Percentiles rank a stretch among this genome's conserved stretches.
These are phyloP conservation scores for Podaxis sp. DNA, from an alignment of 768 basidiomycete species.

Conservation along the genomic window DNA sequence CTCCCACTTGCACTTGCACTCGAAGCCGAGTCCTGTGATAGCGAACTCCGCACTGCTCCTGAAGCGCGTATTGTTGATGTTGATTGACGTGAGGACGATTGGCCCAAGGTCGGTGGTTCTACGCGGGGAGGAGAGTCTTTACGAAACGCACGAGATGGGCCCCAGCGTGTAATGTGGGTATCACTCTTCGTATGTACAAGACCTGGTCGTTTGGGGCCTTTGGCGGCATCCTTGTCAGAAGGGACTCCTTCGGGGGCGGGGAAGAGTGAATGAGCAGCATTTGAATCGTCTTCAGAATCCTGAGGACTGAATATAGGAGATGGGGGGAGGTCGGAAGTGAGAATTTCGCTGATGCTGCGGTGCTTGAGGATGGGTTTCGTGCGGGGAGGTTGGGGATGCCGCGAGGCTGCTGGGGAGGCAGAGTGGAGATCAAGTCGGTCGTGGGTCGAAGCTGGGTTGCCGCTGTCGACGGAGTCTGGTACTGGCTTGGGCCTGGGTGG, in stretches of 20 bases:
- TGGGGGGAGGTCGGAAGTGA: conserved; percentile 69
- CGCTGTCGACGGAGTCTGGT: conserved; percentile 33
- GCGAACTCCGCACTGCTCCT: conserved; percentile 28
- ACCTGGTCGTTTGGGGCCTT: conserved; percentile 46
- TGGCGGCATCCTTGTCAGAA: conserved; percentile 15
- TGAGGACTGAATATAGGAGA: conserved; percentile 63
- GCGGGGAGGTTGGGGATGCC: conserved; percentile 23
- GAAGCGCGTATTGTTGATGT: conserved; percentile 18
- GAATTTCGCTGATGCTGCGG: conserved; percentile 87
- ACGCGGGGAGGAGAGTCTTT: conserved; percentile 76
- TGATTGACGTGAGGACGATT: conserved; percentile 16
- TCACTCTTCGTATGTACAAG: conserved; percentile 88
- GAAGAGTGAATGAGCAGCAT: conserved; percentile 22
- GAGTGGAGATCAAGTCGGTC: conserved; percentile 53
- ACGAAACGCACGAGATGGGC: conserved; percentile 47
- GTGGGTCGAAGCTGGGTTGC: conserved; percentile 41
- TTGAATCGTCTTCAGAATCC: conserved; percentile 54
- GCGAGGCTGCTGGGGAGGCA: conserved; percentile 17
- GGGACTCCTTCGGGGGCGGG: conserved; percentile 3
- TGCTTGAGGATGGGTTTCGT: conserved; percentile 95
- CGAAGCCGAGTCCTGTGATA: conserved; percentile 35
- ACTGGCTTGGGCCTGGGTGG: conserved; percentile 54
- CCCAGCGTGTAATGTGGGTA: conserved; percentile 69
- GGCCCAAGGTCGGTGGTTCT: conserved; percentile 30
- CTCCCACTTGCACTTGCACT: conserved; percentile 26